These are phyloP conservation scores for Cladosporium sp. DNA, from an alignment of 2,329 filamentous ascomycete genomes.

Conservation along the genomic window DNA sequence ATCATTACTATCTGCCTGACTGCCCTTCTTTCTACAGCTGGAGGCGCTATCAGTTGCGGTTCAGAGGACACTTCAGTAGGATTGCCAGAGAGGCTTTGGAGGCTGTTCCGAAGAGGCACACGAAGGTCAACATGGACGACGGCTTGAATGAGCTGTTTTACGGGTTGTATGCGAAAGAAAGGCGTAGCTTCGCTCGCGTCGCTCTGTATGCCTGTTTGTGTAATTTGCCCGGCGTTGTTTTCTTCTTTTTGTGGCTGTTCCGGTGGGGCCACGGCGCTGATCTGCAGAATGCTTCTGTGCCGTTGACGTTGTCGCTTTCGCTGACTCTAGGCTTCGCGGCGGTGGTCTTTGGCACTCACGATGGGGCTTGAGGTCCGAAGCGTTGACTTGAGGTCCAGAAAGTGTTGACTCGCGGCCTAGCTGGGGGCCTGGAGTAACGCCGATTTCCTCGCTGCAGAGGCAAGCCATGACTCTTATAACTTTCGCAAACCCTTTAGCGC, in stretches of 20 bases:
- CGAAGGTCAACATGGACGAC: neutral
- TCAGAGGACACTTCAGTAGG: neutral
- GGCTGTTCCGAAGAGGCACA: neutral
- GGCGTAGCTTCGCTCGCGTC: neutral
- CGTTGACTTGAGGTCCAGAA: no score
- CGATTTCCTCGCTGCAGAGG: neutral
- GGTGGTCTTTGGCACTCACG: neutral
- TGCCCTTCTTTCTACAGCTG: neutral
- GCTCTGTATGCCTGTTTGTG: neutral
- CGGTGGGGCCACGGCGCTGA: neutral
- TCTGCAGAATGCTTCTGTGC: neutral
- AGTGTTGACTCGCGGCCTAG: neutral
- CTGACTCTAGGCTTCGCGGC: neutral
- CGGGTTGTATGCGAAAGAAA: neutral
- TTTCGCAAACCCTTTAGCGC: neutral
- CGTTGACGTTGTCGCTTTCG: neutral
- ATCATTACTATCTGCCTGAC: neutral
- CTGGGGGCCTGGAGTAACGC: no score
- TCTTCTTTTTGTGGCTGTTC: neutral
- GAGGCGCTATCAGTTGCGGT: neutral
- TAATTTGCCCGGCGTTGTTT: neutral
- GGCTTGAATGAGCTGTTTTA: neutral
- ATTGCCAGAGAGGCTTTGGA: neutral
- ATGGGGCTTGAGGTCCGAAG: neutral
- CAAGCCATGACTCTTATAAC: neutral